A percentile compares a stretch with the other conserved stretches of the same genome.
These are phyloP conservation scores for Lomentospora prolificans DNA, from an alignment of 2,329 filamentous ascomycete genomes.

Conservation along the genomic window DNA sequence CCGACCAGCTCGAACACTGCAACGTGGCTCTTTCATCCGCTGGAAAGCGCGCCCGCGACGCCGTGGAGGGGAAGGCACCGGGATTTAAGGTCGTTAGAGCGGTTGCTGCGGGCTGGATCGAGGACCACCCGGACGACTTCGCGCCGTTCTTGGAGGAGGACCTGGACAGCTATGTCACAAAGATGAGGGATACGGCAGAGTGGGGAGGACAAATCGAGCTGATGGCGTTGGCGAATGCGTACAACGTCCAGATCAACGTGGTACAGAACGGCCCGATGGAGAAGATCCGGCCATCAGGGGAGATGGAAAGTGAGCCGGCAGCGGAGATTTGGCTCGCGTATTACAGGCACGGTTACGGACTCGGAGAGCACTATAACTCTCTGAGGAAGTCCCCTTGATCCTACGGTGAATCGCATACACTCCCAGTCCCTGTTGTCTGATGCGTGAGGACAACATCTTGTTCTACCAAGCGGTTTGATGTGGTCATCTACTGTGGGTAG, in stretches of 20 bases:
- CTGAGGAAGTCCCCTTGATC: conserved; percentile 27
- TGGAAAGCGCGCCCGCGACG: conserved; percentile 2
- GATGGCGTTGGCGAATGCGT: conserved; percentile 70
- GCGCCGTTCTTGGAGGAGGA: conserved; percentile 78
- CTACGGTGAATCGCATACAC: no score
- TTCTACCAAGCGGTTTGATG: no score
- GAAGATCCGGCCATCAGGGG: conserved; percentile 50
- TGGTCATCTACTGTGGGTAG: no score
- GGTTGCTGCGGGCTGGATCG: conserved; percentile 70
- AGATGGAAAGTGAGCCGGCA: conserved; percentile 26
- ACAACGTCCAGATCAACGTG: conserved; percentile 71
- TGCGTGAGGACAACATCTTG: no score
- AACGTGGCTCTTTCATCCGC: conserved; percentile 30
- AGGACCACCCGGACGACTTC: conserved; percentile 67
- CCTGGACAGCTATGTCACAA: conserved; percentile 59
- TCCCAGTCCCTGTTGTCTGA: no score
- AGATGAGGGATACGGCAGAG: conserved; percentile 79
- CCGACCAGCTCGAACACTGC: conserved; percentile 62
- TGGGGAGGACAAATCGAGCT: conserved; percentile 95
- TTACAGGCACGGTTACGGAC: conserved; percentile 84
- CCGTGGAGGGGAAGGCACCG: conserved; percentile 12
- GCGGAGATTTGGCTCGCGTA: conserved; percentile 81
- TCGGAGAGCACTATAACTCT: conserved; percentile 97
- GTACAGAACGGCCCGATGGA: conserved; percentile 77
- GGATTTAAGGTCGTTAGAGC: conserved; percentile 59